Base-by-base conservation (phyloP, 441 rosid genomes). In the Kokia cookei region DNA sequence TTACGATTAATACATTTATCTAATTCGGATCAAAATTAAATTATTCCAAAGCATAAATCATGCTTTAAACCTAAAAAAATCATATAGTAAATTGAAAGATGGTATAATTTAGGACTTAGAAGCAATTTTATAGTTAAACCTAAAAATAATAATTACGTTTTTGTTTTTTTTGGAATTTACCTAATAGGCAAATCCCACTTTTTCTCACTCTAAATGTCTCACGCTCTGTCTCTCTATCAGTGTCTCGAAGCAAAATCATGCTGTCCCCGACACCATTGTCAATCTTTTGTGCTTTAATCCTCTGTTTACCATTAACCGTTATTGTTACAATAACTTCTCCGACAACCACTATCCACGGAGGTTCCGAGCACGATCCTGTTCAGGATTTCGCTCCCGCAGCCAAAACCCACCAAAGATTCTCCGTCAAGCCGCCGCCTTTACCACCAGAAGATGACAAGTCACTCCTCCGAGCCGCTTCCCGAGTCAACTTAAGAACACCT, bases 241-340 rank as follows among this genome's bases (percentile, higher is more conserved):
- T 13, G 19, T 27, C 57, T 57, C n/a, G 47, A 10, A 32, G 48
- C 35, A 29, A 73, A 69, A 80, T 63, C 47, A 90, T 93, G 90
- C 55, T 84, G 72, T 88, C 89, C 9, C 88, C 93, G 53, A 76
- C 87, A 48, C 89, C 88, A n/a, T 79, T 87, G 8, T 74, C 85
- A 17, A 84, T 91, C 47, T 68, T 90, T 7, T 85, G 89, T 51
- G 93, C 89, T 78, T 71, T 90, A 11, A 83, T 91, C 66, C 81
- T 91, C 8, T 90, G 88, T 80, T 69, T 90, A 7, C 91, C 93
- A 4, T 74, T 90, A 0, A 94, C 88, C 60, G 32, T 90, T 5
- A 45, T 90, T 74, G 82, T 90, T 85, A 87, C 90, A 15, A 54
- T 79, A 74, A 72, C 79, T 42, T 42, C 53, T 65, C 73, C 81